Evolutionary conservation across 306 rosid genomes (phyloP).

Genomic region (Vigna mungo): DNA sequence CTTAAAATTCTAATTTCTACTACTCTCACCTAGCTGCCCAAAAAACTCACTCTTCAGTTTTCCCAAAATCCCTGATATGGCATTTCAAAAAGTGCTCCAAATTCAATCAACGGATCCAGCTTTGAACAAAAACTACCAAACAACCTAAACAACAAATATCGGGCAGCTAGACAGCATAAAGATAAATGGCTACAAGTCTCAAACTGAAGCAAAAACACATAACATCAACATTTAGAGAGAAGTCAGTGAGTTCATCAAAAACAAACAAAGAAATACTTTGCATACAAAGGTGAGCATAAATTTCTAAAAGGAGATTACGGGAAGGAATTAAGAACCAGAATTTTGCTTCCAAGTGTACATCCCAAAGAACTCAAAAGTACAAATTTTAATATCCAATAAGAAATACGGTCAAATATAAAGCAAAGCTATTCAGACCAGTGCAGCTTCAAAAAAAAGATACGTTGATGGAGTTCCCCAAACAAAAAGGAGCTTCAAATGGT

Average conservation of each 20-base stretch:
- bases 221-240: not conserved
- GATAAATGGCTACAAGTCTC: not conserved
- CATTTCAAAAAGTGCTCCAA: conserved; percentile 30
- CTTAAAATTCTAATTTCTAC: not conserved
- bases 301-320: not conserved
- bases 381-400: conserved; percentile 24
- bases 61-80: not conserved
- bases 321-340: not conserved
- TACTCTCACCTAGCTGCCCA: not conserved
- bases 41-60: not conserved
- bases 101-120: conserved; percentile 11
- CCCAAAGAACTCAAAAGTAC: conserved; percentile 30
- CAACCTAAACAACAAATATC: not conserved
- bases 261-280: conserved; percentile 6
- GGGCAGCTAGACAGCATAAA: not conserved
- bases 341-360: not conserved
- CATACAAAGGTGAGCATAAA: conserved; percentile 4
- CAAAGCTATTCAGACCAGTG: conserved; percentile 13
- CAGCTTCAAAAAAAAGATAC: not conserved
- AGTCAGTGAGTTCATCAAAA: not conserved
- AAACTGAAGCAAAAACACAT: not conserved
- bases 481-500: conserved; percentile 1
- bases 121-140: not conserved
- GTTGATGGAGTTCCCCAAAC: conserved; percentile 1
- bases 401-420: conserved; percentile 16